Evolutionary conservation across 352 stramenopile species (phyloP).

Genomic region (Phytophthora macrochlamydospora): DNA sequence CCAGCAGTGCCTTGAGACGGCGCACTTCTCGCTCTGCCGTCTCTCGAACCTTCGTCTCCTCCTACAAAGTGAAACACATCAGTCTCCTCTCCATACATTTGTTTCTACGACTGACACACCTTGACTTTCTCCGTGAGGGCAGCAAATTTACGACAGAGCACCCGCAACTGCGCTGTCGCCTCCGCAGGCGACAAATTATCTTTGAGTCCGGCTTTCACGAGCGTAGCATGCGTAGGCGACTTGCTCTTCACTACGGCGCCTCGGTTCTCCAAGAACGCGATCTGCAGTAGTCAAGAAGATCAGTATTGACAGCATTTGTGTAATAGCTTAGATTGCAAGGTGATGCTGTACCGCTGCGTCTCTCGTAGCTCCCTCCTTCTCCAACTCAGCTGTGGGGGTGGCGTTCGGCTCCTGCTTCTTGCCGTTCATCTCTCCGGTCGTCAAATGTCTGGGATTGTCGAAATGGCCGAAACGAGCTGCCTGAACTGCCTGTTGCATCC

Average conservation of each 20-base stretch:
- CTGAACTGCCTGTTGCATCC: too few relatives aligned
- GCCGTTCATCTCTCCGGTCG: too few relatives aligned
- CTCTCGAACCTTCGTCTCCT: slow-evolving; percentile 76
- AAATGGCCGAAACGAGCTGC: too few relatives aligned
- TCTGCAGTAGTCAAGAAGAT: slow-evolving; percentile 10
- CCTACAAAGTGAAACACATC: slow-evolving; percentile 29
- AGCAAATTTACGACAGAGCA: slow-evolving; percentile 86
- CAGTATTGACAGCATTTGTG: background rate
- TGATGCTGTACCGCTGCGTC: slow-evolving; percentile 22
- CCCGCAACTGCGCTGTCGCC: slow-evolving; percentile 76
- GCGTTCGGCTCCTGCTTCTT: too few relatives aligned
- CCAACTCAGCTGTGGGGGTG: too few relatives aligned
- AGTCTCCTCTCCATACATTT: background rate
- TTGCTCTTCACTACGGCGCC: slow-evolving; percentile 38
- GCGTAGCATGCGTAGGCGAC: slow-evolving; percentile 39
- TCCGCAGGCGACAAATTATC: slow-evolving; percentile 65
- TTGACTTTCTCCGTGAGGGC: slow-evolving; percentile 87
- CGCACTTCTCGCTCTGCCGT: slow-evolving; percentile 77
- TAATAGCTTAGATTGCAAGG: background rate
- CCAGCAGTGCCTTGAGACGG: slow-evolving; percentile 67
- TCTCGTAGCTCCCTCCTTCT: background rate
- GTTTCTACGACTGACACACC: slow-evolving; percentile 21
- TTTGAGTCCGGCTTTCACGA: slow-evolving; percentile 65
- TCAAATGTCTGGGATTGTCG: too few relatives aligned
- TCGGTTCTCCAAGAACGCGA: slow-evolving; percentile 37